Percentiles rank a stretch among this genome's conserved stretches.
Conservation (phyloP, 2,329 filamentous ascomycete genomes). For the Tolypocladium ophioglossoides region DNA sequence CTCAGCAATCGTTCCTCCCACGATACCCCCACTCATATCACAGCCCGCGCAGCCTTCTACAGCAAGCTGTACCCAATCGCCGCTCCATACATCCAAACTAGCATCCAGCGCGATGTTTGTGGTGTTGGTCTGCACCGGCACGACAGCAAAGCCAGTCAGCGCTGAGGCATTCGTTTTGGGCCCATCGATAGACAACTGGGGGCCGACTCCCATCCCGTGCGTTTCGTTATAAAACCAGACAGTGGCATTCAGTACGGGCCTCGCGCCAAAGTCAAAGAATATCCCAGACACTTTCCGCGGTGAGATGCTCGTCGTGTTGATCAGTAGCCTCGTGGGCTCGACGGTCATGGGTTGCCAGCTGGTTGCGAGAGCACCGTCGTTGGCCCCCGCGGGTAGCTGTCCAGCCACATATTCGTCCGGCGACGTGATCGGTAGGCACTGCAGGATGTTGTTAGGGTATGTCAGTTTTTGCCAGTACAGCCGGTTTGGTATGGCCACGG, state of each 20-base stretch:
- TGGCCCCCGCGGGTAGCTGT: neutral
- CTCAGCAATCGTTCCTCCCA: neutral
- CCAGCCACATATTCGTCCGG: conserved; percentile 24
- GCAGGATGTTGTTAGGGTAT: conserved; percentile 48
- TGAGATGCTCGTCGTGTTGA: neutral
- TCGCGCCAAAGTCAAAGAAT: neutral
- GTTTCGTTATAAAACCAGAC: neutral
- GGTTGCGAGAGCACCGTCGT: neutral
- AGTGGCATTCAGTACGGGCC: neutral
- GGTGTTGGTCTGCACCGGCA: neutral
- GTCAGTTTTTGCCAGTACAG: conserved; percentile 43
- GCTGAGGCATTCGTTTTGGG: neutral
- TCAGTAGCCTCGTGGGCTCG: neutral
- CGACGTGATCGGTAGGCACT: conserved; percentile 48
- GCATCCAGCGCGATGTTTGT: neutral
- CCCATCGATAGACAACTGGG: neutral
- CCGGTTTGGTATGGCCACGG: conserved; percentile 47
- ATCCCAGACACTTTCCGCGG: neutral
- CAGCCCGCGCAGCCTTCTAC: neutral
- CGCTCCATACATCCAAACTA: neutral
- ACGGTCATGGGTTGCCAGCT: neutral
- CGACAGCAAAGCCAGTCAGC: neutral
- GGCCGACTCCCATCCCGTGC: neutral
- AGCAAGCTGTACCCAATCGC: neutral
- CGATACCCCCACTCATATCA: neutral